Base-by-base conservation (phyloP, 805 yeast genomes). In the Hanseniaspora singularis region DNA sequence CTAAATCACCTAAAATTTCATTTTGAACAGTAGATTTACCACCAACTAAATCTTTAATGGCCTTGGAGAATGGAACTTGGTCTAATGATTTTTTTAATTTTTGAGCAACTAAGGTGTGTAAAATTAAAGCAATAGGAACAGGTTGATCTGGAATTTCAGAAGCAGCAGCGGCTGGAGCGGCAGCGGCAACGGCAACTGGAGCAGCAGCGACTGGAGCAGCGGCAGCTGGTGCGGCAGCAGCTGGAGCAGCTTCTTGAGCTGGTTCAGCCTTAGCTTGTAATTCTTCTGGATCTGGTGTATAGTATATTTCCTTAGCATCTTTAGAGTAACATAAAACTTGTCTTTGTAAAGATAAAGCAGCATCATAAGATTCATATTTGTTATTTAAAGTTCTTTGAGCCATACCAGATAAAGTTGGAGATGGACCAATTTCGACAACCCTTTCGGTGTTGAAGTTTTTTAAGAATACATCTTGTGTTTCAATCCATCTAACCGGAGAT, bases 401-500 rank as follows among this genome's bases (percentile, higher is more conserved):
- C 99, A 92, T 92, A 55, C 97, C 97, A 33, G 96, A 92, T 63
- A 92, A 74, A 37, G 98, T 92, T 51, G 99, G 97, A 40, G 97
- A 87, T 51, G 99, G 99, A 48, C 99, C 99, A 54, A 92, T 85
- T 68, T 92, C 99, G 55, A 92, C 96, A 52, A 92, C 89, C 62
- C 98, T 77, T 70, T 94, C 98, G 52, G 96, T 82, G 68, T 89
- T 87, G 76, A 77, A 81, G 57, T 87, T 92, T 64, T 84, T 83
- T 64, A 92, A 76, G 63, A 92, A 83, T 50, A 92, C 97, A 70
- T 92, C 98, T 69, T 92, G 99, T 52, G 98, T 92, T 65, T 94
- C 98, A 65, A 94, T 92, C 97, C 99, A 92, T 74, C 97, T 80
- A 54, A 92, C 99, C 40, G 99, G 98, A 52, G 96, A 88, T 41